Conservation (phyloP, 345 rosid species). For the Xanthoceras sorbifolium region DNA sequence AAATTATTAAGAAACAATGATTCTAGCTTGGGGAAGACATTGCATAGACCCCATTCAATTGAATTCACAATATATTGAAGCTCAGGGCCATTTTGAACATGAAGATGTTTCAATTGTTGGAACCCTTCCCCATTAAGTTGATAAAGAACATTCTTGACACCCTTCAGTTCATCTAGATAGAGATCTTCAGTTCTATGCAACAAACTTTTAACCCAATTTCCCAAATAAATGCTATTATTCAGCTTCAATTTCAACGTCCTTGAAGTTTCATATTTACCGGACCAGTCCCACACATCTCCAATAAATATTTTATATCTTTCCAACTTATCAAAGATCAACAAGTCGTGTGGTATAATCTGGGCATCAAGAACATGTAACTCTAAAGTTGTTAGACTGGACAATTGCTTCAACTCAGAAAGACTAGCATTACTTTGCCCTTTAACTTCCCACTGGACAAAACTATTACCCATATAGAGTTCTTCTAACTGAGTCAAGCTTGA, state of each 20-base stretch:
- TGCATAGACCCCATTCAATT: neutral
- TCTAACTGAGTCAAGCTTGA: constrained; percentile 21
- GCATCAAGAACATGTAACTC: constrained; percentile 9
- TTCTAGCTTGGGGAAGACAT: constrained; percentile 12
- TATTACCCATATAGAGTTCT: constrained; percentile 20
- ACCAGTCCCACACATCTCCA: neutral
- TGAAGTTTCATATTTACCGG: too few species aligned
- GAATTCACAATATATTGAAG: constrained; percentile 7
- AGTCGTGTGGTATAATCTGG: constrained; percentile 1
- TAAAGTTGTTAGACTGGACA: constrained; percentile 13
- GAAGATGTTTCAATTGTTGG: constrained; percentile 21
- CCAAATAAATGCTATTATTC: neutral
- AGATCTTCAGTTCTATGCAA: constrained; percentile 21
- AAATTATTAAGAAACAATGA: constrained; percentile 8
- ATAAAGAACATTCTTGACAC: neutral
- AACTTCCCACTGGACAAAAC: constrained; percentile 26
- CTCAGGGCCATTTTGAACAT: constrained; percentile 8
- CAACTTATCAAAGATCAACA: neutral
- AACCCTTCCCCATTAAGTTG: constrained; percentile 25
- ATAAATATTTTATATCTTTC: neutral
- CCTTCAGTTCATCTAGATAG: constrained; percentile 13
- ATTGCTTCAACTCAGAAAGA: constrained; percentile 20
- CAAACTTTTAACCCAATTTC: neutral
- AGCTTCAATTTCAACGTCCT: constrained; percentile 14
- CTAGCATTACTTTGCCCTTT: constrained; percentile 17